A percentile compares a stretch with the other conserved stretches of the same genome.
phyloP scores from a whole-genome alignment of 352 stramenopile genomes.

The Peronospora farinosa region DNA sequence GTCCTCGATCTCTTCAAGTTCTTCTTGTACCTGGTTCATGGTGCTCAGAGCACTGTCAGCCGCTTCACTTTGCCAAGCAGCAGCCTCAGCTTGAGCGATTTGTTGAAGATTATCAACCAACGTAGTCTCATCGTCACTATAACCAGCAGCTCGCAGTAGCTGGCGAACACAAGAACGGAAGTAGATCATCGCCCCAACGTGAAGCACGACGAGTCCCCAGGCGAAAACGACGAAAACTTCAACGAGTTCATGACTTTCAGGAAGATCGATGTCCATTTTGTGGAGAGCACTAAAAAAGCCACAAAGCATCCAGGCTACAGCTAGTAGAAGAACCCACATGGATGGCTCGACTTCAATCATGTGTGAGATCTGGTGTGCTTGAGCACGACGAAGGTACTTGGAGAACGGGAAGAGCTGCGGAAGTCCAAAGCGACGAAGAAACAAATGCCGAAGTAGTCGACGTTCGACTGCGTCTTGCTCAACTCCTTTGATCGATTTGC shows the following conservation, averaged over 20 bases:
- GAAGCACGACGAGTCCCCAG: conserved; percentile 29
- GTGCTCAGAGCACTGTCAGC: conserved; percentile 13
- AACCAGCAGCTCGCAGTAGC: conserved; percentile 31
- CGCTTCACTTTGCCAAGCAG: conserved; percentile 18
- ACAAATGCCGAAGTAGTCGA: conserved; percentile 41
- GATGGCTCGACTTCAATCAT: conserved; percentile 74
- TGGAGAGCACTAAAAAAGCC: conserved; percentile 12
- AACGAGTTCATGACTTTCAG: conserved; percentile 28
- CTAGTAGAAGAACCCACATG: conserved; percentile 53
- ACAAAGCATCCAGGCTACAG: conserved; percentile 40
- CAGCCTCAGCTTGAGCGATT: conserved; percentile 20
- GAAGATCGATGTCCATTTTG: conserved; percentile 6
- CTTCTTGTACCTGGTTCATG: conserved; percentile 23
- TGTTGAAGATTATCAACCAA: conserved; percentile 7
- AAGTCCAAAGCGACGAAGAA: conserved; percentile 36
- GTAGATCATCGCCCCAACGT: conserved; percentile 35
- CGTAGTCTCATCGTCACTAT: conserved; percentile 14
- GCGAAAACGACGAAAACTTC: conserved; percentile 33
- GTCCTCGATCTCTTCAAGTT: conserved; percentile 24
- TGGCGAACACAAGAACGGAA: conserved; percentile 30
- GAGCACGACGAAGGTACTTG: conserved; percentile 67
- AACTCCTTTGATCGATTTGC: not conserved
- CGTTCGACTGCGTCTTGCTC: conserved; percentile 26
- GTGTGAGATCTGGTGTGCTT: conserved; percentile 73
- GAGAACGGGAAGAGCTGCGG: conserved; percentile 59